Evolutionary conservation across 148 eudicot genomes (phyloP).

Genomic region (Chenopodium berlandieri): DNA sequence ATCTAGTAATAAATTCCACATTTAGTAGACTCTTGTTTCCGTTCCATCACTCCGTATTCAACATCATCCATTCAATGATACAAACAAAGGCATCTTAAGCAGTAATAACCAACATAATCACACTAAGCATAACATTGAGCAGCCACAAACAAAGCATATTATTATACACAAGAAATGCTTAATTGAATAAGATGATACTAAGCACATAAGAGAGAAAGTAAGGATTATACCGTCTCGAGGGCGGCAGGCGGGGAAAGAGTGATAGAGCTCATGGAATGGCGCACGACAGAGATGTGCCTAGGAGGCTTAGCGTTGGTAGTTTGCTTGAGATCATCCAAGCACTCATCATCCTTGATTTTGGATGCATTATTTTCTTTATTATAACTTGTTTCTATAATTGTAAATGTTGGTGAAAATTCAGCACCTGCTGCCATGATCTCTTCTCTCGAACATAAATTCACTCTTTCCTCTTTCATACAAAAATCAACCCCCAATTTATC

Average conservation of each 20-base stretch:
- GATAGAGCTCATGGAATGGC: constrained; percentile 52
- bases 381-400: constrained; percentile 43
- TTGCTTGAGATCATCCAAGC: constrained; percentile 44
- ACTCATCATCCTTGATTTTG: constrained; percentile 32
- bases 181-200: too few relatives aligned
- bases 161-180: too few relatives aligned
- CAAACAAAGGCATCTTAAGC: too few relatives aligned
- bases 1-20: too few relatives aligned
- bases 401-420: constrained; percentile 52
- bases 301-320: constrained; percentile 63
- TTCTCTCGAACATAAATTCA: constrained; percentile 30
- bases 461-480: constrained; percentile 6
- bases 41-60: too few relatives aligned
- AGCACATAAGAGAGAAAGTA: too few relatives aligned
- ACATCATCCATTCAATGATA: too few relatives aligned
- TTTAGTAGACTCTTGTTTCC: too few relatives aligned
- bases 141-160: too few relatives aligned
- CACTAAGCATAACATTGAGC: too few relatives aligned
- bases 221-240: constrained; percentile 45
- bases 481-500: not conserved
- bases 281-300: constrained; percentile 53
- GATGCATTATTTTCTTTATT: constrained; percentile 24
- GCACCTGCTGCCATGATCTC: constrained; percentile 70
- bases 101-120: too few relatives aligned
- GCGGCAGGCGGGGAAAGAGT: constrained; percentile 22